Evolutionary conservation across 768 basidiomycete genomes (phyloP).

Genomic region (Serendipita indica): DNA sequence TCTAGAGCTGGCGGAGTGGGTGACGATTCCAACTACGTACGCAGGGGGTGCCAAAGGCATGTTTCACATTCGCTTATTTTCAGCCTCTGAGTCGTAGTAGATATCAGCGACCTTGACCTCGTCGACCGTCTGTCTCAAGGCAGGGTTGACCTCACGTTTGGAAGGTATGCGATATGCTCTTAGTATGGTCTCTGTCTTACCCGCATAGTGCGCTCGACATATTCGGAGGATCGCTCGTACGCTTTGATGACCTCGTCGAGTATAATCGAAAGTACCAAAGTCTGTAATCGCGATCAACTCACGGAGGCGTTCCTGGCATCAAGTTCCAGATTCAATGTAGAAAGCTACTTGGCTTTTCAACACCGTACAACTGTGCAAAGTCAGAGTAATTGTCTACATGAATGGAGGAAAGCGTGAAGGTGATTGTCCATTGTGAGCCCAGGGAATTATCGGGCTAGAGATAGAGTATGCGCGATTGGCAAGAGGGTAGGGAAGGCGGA

Average conservation of each 20-base stretch:
- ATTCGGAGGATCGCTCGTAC: conserved; percentile 30
- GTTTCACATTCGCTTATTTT: background rate
- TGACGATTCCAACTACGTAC: conserved; percentile 81
- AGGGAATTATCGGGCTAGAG: too few relatives aligned
- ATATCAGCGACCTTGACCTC: conserved; percentile 61
- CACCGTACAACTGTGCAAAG: too few relatives aligned
- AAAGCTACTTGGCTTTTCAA: too few relatives aligned
- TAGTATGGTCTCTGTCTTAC: background rate
- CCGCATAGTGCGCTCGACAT: conserved; percentile 29
- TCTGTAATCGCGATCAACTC: too few relatives aligned
- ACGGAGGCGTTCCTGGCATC: too few relatives aligned
- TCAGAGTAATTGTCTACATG: too few relatives aligned
- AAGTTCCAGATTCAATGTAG: too few relatives aligned
- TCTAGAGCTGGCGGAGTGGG: conserved; percentile 82
- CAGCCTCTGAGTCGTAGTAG: conserved; percentile 26
- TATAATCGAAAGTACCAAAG: too few relatives aligned
- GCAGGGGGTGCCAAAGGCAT: conserved; percentile 88
- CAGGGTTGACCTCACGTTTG: conserved; percentile 75
- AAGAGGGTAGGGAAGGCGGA: background rate
- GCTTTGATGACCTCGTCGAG: conserved; percentile 28
- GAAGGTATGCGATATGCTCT: conserved; percentile 36
- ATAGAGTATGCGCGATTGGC: too few relatives aligned
- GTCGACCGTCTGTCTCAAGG: conserved; percentile 71
- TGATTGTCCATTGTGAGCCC: too few relatives aligned
- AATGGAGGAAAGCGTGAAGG: too few relatives aligned